Evolutionary conservation across 176 grass and related monocot species (phyloP).

Genomic region (Paspalum vaginatum): DNA sequence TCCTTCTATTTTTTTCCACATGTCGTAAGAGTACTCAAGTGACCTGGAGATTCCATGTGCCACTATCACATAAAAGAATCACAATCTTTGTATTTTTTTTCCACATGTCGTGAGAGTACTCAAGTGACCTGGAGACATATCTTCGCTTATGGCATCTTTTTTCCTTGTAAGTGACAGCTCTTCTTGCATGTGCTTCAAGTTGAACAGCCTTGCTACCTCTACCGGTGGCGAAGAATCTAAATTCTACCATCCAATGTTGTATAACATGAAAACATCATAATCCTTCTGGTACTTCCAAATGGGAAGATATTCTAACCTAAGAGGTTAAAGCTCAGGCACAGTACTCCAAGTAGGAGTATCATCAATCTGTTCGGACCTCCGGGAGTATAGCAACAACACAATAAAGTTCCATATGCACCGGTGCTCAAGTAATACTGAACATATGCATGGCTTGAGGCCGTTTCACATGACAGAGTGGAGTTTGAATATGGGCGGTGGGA

Average conservation of each 20-base stretch:
- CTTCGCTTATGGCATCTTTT: not conserved
- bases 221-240: not conserved
- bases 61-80: not conserved
- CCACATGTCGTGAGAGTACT: not conserved
- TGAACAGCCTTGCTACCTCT: not conserved
- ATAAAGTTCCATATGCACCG: slow-evolving; percentile 1
- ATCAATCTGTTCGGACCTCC: slow-evolving; percentile 13
- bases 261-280: not conserved
- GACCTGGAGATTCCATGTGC: slow-evolving; percentile 1
- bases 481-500: too few relatives aligned
- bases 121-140: not conserved
- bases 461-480: too few relatives aligned
- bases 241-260: not conserved
- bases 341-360: not conserved
- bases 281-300: not conserved
- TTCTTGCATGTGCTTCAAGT: not conserved
- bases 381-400: not conserved
- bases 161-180: not conserved
- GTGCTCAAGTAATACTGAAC: not conserved
- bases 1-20: too few relatives aligned
- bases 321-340: slow-evolving; percentile 7
- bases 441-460: not conserved
- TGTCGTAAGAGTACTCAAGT: too few relatives aligned
- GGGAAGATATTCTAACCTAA: slow-evolving; percentile 20
- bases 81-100: not conserved